Conservation (phyloP, 2,329 filamentous ascomycete genomes). For the Arthroderma sp. region DNA sequence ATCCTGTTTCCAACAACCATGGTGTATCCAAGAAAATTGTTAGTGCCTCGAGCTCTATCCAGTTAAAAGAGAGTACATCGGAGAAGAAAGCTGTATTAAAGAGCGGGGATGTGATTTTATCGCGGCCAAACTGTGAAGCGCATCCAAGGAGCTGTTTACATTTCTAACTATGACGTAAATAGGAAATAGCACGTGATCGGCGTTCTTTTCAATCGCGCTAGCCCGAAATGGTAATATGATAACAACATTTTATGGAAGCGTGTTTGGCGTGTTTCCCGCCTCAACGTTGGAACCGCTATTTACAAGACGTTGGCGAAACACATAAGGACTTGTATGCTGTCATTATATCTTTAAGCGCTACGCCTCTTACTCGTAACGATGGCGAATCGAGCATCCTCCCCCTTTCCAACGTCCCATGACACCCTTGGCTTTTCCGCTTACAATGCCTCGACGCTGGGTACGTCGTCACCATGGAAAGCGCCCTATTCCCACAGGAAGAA, state of each 20-base stretch:
- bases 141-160: too few relatives aligned
- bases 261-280: not conserved
- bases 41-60: too few relatives aligned
- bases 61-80: too few relatives aligned
- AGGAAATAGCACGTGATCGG: too few relatives aligned
- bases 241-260: not conserved
- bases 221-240: conserved; percentile 4
- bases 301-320: not conserved
- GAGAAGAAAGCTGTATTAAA: too few relatives aligned
- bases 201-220: not conserved
- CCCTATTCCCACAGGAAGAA: not conserved
- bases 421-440: conserved; percentile 29
- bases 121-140: too few relatives aligned
- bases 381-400: conserved; percentile 26
- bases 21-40: too few relatives aligned
- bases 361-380: conserved; percentile 14
- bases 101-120: too few relatives aligned
- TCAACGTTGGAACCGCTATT: not conserved
- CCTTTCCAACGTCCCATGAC: conserved; percentile 29
- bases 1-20: too few relatives aligned
- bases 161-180: too few relatives aligned
- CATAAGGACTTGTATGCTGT: not conserved
- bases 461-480: conserved; percentile 19
- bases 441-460: conserved; percentile 24
- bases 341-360: too few relatives aligned